Base-by-base conservation (phyloP, 331 rosid species). In the Stylosanthes scabra region DNA sequence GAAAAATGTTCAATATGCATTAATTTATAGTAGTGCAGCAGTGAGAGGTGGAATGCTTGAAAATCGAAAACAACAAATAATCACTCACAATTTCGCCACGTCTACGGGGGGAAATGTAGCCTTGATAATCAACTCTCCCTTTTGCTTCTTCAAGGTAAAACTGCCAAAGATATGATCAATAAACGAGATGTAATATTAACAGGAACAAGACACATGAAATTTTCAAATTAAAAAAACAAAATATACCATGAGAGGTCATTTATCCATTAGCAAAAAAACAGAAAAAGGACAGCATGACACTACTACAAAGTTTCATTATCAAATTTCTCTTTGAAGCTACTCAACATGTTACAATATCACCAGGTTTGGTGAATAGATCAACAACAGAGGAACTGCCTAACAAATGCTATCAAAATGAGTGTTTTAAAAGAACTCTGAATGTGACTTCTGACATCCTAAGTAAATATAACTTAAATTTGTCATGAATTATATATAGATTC, bases 111-210 rank as follows among this genome's bases (percentile, higher is more conserved):
- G 86, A 89, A 63, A 94, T 88, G 66, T 94, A 91, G 73, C 99
- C 99, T 88, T 91, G 99, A 80, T 94, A 94, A 78, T 94, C 95
- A 68, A 94, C 84, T 31, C 71, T 85, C 68, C 97, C 99, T 72
- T 91, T 94, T 47, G 81, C 89, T 71, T 94, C 99, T 86, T 94
- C 97, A 59, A 85, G 96, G 87, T 91, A 94, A 85, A 91, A 91
- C 98, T 93, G 89, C 65, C 25, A 85, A 9, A 66, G 46, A 85
- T 15, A 72, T 34, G 41, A 77, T 42, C 47, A 59, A 44, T 9
- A 57, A 8, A 27, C 31, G 31, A 81, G 47, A 45, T 59, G 9
- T 10, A 15, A 47, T 9, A 14, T 50, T 58, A 51, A 75, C 63
- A 50, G 51, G 62, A 55, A 75, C 63, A 50, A 59, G 62, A 55